These are phyloP conservation scores for Aquilaria agallochum DNA, from an alignment of 441 rosid species.

Conservation along the genomic window DNA sequence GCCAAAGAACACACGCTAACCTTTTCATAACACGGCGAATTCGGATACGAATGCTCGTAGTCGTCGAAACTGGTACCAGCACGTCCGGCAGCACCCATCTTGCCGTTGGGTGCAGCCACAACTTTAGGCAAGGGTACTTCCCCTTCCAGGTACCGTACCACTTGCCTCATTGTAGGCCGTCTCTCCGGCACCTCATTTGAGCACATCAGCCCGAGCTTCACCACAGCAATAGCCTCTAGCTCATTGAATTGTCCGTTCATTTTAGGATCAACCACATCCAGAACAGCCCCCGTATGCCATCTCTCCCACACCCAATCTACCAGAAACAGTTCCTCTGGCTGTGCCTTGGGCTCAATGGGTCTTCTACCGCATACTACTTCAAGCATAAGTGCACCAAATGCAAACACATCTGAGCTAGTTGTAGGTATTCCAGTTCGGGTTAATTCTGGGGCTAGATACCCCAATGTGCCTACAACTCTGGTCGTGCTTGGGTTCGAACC, in stretches of 20 bases:
- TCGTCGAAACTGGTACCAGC: conserved; percentile 31
- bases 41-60: conserved; percentile 45
- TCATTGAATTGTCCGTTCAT: conserved; percentile 59
- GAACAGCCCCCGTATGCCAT: conserved; percentile 54
- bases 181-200: conserved; percentile 51
- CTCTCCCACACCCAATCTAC: conserved; percentile 88
- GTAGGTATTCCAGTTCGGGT: conserved; percentile 78
- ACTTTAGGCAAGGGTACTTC: conserved; percentile 47
- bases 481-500: conserved; percentile 66
- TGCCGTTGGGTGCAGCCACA: conserved; percentile 42
- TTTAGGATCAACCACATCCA: conserved; percentile 64
- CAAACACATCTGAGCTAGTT: conserved; percentile 70
- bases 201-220: conserved; percentile 75
- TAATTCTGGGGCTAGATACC: conserved; percentile 90
- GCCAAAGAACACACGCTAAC: conserved; percentile 32
- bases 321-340: conserved; percentile 75
- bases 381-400: conserved; percentile 75
- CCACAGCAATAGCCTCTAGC: conserved; percentile 42
- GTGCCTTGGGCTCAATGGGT: conserved; percentile 68
- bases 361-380: conserved; percentile 81
- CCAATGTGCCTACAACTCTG: conserved; percentile 82
- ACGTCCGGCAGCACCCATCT: conserved; percentile 23
- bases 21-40: conserved; percentile 37
- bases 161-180: conserved; percentile 78
- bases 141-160: conserved; percentile 69